Evolutionary conservation across 495 filamentous ascomycete genomes (phyloP).

Genomic region (Lasiosphaeria ovina): DNA sequence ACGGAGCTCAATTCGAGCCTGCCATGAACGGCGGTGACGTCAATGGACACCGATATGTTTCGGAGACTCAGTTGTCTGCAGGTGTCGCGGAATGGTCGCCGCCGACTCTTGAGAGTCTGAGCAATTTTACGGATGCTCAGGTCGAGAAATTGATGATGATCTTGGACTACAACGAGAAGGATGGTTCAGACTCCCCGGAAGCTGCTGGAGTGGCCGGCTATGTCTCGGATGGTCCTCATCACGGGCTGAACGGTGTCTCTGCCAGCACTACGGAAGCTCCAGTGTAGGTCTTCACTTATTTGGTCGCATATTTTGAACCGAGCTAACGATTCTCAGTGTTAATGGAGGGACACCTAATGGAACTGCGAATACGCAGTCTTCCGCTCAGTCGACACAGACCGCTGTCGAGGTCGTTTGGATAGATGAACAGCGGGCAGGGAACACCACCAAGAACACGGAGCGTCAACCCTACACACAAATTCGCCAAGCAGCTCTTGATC

Average conservation of each 20-base stretch:
- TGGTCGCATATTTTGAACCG: background rate
- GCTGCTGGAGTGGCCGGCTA: conserved; percentile 21
- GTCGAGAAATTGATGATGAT: conserved; percentile 44
- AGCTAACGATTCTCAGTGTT: conserved; percentile 9
- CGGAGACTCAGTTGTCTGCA: conserved; percentile 65
- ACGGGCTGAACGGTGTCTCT: conserved; percentile 8
- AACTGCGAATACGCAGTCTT: too few relatives aligned
- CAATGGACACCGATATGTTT: conserved; percentile 40
- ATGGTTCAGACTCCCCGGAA: conserved; percentile 10
- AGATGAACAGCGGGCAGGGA: conserved; percentile 9
- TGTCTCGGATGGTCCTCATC: conserved; percentile 5
- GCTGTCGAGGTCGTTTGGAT: conserved; percentile 17
- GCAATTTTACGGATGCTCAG: conserved; percentile 54
- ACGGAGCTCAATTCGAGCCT: conserved; percentile 34
- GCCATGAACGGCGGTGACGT: conserved; percentile 41
- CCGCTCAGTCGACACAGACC: background rate
- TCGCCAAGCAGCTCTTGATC: conserved; percentile 54
- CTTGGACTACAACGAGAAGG: conserved; percentile 9
- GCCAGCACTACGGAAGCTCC: conserved; percentile 1
- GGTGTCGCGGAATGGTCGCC: conserved; percentile 76
- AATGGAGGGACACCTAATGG: conserved; percentile 13
- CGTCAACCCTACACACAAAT: conserved; percentile 57
- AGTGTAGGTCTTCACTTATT: conserved; percentile 4
- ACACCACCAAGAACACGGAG: conserved; percentile 34
- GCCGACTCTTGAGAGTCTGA: conserved; percentile 47